Evolutionary conservation across 495 filamentous ascomycete genomes (phyloP).

Genomic region (Penicillium roqueforti): DNA sequence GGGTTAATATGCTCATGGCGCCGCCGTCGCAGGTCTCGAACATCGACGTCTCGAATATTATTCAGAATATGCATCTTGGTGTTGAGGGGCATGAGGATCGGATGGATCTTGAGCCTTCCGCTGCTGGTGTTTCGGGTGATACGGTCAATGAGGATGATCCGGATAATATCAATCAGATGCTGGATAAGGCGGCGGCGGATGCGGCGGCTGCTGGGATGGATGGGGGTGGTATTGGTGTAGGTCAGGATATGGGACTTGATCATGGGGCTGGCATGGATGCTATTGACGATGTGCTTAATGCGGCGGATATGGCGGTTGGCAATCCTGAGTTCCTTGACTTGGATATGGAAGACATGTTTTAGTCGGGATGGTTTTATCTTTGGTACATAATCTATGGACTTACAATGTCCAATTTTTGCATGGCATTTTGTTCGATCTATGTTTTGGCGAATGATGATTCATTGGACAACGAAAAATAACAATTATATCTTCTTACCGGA

Average conservation of each 20-base stretch:
- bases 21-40: conserved; percentile 40
- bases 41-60: conserved; percentile 41
- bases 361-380: background rate
- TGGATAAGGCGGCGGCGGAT: conserved; percentile 39
- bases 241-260: conserved; percentile 32
- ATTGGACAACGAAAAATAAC: too few relatives aligned
- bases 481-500: too few relatives aligned
- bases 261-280: conserved; percentile 32
- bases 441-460: background rate
- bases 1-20: conserved; percentile 60
- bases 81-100: conserved; percentile 29
- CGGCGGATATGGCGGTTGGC: conserved; percentile 44
- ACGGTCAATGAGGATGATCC: conserved; percentile 26
- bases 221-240: conserved; percentile 15
- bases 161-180: conserved; percentile 46
- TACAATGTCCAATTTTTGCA: background rate
- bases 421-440: background rate
- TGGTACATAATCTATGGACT: background rate
- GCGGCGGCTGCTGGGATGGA: conserved; percentile 25
- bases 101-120: conserved; percentile 34
- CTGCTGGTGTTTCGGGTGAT: conserved; percentile 14
- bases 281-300: conserved; percentile 47
- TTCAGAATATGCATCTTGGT: conserved; percentile 38
- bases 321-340: conserved; percentile 49
- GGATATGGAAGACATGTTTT: conserved; percentile 50